Conservation (phyloP, 768 basidiomycete genomes). For the Collybia mongolica region DNA sequence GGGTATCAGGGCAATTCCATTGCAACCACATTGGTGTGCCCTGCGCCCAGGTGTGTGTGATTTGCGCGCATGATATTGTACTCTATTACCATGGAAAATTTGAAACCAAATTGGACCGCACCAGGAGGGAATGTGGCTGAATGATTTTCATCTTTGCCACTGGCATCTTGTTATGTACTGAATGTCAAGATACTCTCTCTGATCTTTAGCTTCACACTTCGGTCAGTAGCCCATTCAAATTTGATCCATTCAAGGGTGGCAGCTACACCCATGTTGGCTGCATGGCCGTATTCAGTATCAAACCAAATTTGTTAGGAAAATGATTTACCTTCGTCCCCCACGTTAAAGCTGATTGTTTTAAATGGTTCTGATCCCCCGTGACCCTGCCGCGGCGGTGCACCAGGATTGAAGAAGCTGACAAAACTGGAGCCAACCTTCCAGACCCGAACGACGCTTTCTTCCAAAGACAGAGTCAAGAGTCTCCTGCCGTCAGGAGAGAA, state of each 20-base stretch:
- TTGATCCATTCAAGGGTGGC: conserved; percentile 69
- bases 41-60: conserved; percentile 58
- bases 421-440: conserved; percentile 97
- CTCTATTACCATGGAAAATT: neutral
- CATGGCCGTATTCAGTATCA: neutral
- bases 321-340: conserved; percentile 76
- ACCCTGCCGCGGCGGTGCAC: conserved; percentile 90
- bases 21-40: conserved; percentile 77
- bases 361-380: conserved; percentile 79
- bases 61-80: conserved; percentile 22
- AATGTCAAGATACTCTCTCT: conserved; percentile 84
- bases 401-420: conserved; percentile 86
- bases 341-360: conserved; percentile 83
- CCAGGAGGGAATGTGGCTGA: neutral
- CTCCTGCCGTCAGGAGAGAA: conserved; percentile 94
- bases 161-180: conserved; percentile 47
- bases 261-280: conserved; percentile 42
- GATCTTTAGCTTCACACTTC: conserved; percentile 82
- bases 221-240: conserved; percentile 84
- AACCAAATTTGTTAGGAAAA: neutral
- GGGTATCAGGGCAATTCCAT: conserved; percentile 55
- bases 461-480: conserved; percentile 83
- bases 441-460: conserved; percentile 80
- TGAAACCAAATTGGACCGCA: neutral
- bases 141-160: conserved; percentile 4